Evolutionary conservation across 2,329 filamentous ascomycete species (phyloP).

Genomic region (Phialophora macrospora): DNA sequence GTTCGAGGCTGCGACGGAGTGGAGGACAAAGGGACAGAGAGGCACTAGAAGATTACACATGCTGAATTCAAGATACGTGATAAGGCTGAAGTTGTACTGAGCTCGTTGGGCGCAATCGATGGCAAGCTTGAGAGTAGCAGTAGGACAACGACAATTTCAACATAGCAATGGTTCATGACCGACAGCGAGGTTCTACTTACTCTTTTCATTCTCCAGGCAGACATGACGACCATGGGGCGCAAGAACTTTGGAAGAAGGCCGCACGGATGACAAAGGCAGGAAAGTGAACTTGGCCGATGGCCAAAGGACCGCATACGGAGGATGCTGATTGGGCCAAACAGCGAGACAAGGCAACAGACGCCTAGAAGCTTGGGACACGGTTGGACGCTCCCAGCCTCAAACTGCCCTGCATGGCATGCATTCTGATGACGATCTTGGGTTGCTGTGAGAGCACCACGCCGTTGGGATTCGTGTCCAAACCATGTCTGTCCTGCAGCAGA

Average conservation of each 20-base stretch:
- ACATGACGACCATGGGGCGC: not conserved
- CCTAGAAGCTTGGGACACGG: slow-evolving; percentile 7
- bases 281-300: slow-evolving; percentile 8
- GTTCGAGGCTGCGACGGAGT: slow-evolving; percentile 19
- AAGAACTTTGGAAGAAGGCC: slow-evolving; percentile 10
- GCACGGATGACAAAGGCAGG: slow-evolving; percentile 7
- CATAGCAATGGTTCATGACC: not conserved
- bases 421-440: not conserved
- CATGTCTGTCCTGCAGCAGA: not conserved
- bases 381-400: slow-evolving; percentile 6
- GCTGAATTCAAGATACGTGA: not conserved
- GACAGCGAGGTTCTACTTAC: slow-evolving; percentile 13
- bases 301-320: slow-evolving; percentile 6
- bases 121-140: not conserved
- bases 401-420: not conserved
- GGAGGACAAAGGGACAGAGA: slow-evolving; percentile 28
- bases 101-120: not conserved
- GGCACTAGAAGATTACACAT: slow-evolving; percentile 30
- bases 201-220: slow-evolving; percentile 5
- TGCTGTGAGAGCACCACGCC: not conserved
- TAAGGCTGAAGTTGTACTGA: slow-evolving; percentile 14
- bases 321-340: slow-evolving; percentile 16
- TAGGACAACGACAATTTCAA: not conserved
- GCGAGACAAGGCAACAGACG: slow-evolving; percentile 22
- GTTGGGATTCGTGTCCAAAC: not conserved